phyloP scores from a whole-genome alignment of 1,284 basidiomycete species.

The Pseudozyma sp. region DNA sequence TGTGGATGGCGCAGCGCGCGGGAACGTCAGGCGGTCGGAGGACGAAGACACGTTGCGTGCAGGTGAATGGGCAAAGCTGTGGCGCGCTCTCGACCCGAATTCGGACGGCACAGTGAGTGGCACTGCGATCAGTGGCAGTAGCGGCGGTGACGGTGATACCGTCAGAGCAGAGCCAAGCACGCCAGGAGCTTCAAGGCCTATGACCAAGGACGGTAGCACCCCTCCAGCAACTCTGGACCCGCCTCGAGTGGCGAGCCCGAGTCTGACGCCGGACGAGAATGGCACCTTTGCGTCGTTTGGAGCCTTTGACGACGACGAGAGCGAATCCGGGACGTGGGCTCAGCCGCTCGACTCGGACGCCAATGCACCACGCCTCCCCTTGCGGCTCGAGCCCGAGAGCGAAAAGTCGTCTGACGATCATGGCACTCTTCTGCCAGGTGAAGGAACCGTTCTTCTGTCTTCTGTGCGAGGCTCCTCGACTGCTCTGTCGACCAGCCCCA shows the following conservation, averaged over 20 bases:
- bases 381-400: constrained; percentile 19
- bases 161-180: constrained; percentile 43
- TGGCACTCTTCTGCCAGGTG: constrained; percentile 36
- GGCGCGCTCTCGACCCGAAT: constrained; percentile 29
- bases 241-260: constrained; percentile 19
- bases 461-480: constrained; percentile 3
- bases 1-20: constrained; percentile 1
- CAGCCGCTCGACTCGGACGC: constrained; percentile 57
- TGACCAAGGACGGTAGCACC: constrained; percentile 21
- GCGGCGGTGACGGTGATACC: constrained; percentile 46
- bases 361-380: constrained; percentile 37
- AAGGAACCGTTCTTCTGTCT: constrained; percentile 26
- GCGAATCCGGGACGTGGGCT: constrained; percentile 63
- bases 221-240: constrained; percentile 1
- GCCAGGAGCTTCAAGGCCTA: constrained; percentile 30
- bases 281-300: constrained; percentile 56
- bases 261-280: constrained; percentile 43
- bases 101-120: constrained; percentile 24
- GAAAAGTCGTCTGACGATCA: constrained; percentile 26
- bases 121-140: constrained; percentile 43
- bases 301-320: constrained; percentile 59
- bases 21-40: constrained; percentile 31
- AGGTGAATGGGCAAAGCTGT: constrained; percentile 50
- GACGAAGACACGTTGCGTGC: constrained; percentile 58
- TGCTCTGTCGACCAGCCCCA: constrained; percentile 28